A percentile compares a stretch with the other conserved stretches of the same genome.
Conservation (phyloP, 2,329 filamentous ascomycete species). For the Hypoxylon sp. region DNA sequence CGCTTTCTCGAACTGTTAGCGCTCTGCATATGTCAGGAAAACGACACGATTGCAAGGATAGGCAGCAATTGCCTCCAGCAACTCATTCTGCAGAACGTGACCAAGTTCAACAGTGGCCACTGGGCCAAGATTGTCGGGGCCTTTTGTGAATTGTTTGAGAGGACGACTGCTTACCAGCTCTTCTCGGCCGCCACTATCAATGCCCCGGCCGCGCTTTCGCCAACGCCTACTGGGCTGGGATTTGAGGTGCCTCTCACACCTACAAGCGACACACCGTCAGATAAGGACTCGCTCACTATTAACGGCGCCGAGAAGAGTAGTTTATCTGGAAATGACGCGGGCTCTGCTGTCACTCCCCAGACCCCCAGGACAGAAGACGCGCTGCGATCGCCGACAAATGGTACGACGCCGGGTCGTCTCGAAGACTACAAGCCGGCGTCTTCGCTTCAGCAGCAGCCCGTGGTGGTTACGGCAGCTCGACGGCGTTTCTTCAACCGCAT, state of each 20-base stretch:
- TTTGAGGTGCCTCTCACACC: slow-evolving; percentile 57
- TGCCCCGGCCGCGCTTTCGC: slow-evolving; percentile 59
- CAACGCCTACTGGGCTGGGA: slow-evolving; percentile 61
- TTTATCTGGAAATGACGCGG: slow-evolving; percentile 46
- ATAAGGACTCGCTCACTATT: slow-evolving; percentile 68
- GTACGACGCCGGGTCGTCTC: slow-evolving; percentile 59
- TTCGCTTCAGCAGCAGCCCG: slow-evolving; percentile 82
- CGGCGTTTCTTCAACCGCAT: slow-evolving; percentile 98
- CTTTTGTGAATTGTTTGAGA: slow-evolving; percentile 94
- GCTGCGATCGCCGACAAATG: slow-evolving; percentile 30
- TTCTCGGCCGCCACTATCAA: slow-evolving; percentile 80
- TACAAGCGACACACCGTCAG: slow-evolving; percentile 49
- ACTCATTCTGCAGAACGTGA: slow-evolving; percentile 93
- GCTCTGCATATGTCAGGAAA: slow-evolving; percentile 98
- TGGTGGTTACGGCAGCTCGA: slow-evolving; percentile 91
- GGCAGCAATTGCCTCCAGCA: slow-evolving; percentile 98
- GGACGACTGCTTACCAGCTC: slow-evolving; percentile 92
- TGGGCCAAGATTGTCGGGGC: slow-evolving; percentile 95
- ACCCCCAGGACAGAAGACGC: slow-evolving; percentile 35
- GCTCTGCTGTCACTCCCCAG: slow-evolving; percentile 32
- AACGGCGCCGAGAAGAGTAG: slow-evolving; percentile 60
- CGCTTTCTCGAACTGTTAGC: slow-evolving; percentile 94
- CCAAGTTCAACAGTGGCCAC: slow-evolving; percentile 85
- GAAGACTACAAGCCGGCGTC: slow-evolving; percentile 88
- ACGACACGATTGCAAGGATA: slow-evolving; percentile 96